Base-by-base conservation (phyloP, 805 yeast species). In the Suhomyces sp. region DNA sequence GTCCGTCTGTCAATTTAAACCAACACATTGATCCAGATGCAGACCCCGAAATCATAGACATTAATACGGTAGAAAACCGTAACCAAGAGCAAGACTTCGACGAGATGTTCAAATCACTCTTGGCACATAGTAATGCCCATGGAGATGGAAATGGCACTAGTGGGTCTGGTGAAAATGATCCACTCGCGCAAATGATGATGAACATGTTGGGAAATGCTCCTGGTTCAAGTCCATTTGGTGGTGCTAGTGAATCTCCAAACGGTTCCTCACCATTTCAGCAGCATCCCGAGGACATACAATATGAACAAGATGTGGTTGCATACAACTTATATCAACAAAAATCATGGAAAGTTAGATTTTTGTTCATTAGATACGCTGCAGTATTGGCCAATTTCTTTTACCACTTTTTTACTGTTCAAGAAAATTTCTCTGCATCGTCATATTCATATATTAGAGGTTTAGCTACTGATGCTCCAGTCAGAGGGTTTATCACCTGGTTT, bases 31-130 rank as follows among this genome's bases (percentile, higher is more conserved):
- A 31, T 8, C 40, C 44, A 7, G 58, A 58, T 28, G 65, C 50
- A 16, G 72, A 68, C 41, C 72, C 72, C 0, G 71, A 63, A 20
- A 58, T 61, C n/a, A 60, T 54, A 18, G 72, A 67, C 32, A 63
- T 67, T 16, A 31, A 40, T 24, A 30, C 38, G 38, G 46, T 39
- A 6, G 46, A 42, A 33, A 41, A 39, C 36, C 40, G 12, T 13
- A 14, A 9, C 11, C 32, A 35, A 19, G 41, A 31, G 19, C 32
- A 31, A 36, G 67, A 64, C 39, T 50, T 65, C 33, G 72, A 67
- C 26, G 56, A 52, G 18, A 51, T 67, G 41, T 52, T 68, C 46
- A 51, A 50, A 30, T 44, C 53, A 22, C 52, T 66, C 37, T 58
- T 66, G 36, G 56, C 53, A 5, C 48, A 42, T 5, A 16, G 30